Conservation (phyloP, 495 filamentous ascomycete genomes). For the Amniculicola lignicola region DNA sequence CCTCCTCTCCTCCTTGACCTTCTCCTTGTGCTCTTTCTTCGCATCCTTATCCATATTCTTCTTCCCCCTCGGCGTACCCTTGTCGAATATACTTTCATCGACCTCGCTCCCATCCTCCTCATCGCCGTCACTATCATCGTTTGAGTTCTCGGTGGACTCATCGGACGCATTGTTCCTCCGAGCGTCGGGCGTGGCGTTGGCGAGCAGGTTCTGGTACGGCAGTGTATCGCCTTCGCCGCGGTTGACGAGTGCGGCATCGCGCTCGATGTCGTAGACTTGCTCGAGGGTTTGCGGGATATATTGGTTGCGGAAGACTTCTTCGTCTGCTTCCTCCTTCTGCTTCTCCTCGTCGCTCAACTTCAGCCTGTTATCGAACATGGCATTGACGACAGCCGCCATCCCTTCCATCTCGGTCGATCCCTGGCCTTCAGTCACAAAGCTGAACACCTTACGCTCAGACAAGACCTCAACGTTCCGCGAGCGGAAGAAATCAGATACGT, state of each 20-base stretch:
- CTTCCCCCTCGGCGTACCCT: conserved; percentile 77
- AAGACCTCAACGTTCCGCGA: conserved; percentile 77
- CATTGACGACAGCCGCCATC: conserved; percentile 52
- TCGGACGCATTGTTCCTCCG: conserved; percentile 44
- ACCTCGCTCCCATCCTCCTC: conserved; percentile 21
- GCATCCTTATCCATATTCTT: conserved; percentile 85
- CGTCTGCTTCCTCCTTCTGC: conserved; percentile 62
- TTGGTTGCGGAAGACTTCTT: conserved; percentile 88
- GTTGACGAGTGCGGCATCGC: conserved; percentile 74
- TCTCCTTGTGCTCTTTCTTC: conserved; percentile 84
- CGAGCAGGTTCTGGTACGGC: conserved; percentile 77
- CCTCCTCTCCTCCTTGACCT: conserved; percentile 90
- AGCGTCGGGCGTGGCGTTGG: too few species aligned
- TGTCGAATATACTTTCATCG: conserved; percentile 26
- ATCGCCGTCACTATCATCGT: conserved; percentile 38
- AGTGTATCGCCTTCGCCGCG: conserved; percentile 68
- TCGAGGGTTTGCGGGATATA: conserved; percentile 93
- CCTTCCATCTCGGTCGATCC: conserved; percentile 47
- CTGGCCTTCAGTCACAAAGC: conserved; percentile 66
- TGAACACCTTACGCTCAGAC: conserved; percentile 68
- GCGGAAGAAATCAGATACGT: conserved; percentile 85
- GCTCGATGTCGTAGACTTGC: conserved; percentile 93
- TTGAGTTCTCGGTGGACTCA: conserved; percentile 45
- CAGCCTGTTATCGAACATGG: conserved; percentile 47
- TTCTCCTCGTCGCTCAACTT: conserved; percentile 41